Evolutionary conservation across 2,329 filamentous ascomycete genomes (phyloP).

Genomic region (Tolypocladium guangdongense): DNA sequence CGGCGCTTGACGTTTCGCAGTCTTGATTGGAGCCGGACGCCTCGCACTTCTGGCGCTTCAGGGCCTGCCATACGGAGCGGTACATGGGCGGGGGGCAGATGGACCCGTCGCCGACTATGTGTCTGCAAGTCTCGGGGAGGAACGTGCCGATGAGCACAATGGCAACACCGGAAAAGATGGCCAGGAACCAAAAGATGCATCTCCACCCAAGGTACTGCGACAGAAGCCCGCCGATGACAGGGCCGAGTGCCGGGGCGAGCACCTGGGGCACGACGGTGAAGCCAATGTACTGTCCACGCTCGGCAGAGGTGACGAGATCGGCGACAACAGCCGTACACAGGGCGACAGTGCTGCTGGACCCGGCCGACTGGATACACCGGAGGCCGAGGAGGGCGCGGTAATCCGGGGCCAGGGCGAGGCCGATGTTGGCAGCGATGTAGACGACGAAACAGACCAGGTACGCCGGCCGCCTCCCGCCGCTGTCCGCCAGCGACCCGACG

Average conservation of each 20-base stretch:
- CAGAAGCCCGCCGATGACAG: slow-evolving; percentile 48
- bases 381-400: slow-evolving; percentile 41
- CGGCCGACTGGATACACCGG: slow-evolving; percentile 45
- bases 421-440: slow-evolving; percentile 43
- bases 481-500: slow-evolving; percentile 44
- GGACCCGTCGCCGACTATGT: slow-evolving; percentile 42
- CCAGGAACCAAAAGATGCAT: slow-evolving; percentile 51
- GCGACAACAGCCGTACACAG: slow-evolving; percentile 48
- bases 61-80: slow-evolving; percentile 21
- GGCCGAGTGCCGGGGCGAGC: slow-evolving; percentile 37
- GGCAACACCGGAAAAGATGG: slow-evolving; percentile 31
- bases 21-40: neutral
- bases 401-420: slow-evolving; percentile 36
- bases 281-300: slow-evolving; percentile 50
- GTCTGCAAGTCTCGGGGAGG: slow-evolving; percentile 41
- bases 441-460: slow-evolving; percentile 42
- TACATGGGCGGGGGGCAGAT: slow-evolving; percentile 27
- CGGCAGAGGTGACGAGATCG: slow-evolving; percentile 50
- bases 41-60: slow-evolving; percentile 8
- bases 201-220: slow-evolving; percentile 47
- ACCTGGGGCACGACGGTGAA: slow-evolving; percentile 37
- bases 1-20: slow-evolving; percentile 6
- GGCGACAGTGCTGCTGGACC: slow-evolving; percentile 48
- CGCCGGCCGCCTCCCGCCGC: slow-evolving; percentile 39
- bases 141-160: slow-evolving; percentile 33